Conservation (phyloP, 2,329 filamentous ascomycete species). For the Leptosphaerulina australis region DNA sequence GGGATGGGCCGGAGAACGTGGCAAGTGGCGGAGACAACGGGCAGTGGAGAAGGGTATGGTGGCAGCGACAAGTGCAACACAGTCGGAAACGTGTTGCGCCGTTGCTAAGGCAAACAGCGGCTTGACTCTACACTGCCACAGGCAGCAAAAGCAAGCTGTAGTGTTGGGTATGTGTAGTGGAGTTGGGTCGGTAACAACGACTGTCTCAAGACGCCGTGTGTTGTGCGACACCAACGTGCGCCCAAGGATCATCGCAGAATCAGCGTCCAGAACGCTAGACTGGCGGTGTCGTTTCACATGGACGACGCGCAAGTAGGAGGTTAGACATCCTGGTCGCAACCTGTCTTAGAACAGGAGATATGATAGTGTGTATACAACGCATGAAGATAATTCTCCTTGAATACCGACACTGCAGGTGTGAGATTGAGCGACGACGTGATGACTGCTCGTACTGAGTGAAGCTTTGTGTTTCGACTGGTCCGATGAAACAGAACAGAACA, state of each 20-base stretch:
- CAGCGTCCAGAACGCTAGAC: constrained; percentile 1
- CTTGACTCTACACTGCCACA: constrained; percentile 6
- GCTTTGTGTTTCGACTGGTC: not conserved
- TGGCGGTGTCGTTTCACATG: constrained; percentile 13
- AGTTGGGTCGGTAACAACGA: not conserved
- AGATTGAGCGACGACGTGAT: not conserved
- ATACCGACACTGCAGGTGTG: no score
- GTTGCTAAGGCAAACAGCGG: constrained; percentile 57
- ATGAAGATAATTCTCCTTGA: constrained; percentile 2
- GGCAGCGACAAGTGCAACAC: constrained; percentile 64
- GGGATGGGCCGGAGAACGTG: constrained; percentile 57
- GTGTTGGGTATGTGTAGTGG: constrained; percentile 1
- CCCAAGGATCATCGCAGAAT: not conserved
- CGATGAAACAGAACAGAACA: not conserved
- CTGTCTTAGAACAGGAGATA: not conserved
- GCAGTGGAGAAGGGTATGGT: constrained; percentile 67
- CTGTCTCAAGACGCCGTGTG: constrained; percentile 11
- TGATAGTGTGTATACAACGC: constrained; percentile 10
- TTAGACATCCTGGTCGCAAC: not conserved
- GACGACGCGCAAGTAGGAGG: not conserved
- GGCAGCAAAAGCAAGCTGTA: not conserved
- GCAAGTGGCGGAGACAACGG: constrained; percentile 39
- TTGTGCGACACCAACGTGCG: not conserved
- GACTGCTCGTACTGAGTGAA: not conserved
- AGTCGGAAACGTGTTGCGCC: constrained; percentile 70